phyloP scores from a whole-genome alignment of 148 eudicot genomes.

The Bassia scoparia region DNA sequence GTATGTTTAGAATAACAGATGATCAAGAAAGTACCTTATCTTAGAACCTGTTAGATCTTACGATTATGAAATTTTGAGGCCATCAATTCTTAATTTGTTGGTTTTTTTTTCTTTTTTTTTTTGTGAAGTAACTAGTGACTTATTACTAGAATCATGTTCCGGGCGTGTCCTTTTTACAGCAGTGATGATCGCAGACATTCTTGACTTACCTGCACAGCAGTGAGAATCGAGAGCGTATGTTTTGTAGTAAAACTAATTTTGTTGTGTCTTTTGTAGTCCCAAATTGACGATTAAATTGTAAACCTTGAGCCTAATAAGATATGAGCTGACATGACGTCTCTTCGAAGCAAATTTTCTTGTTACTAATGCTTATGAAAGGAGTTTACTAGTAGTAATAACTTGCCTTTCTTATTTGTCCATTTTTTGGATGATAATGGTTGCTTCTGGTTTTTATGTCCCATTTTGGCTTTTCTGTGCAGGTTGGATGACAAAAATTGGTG shows the following conservation, averaged over 20 bases:
- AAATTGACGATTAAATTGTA: neutral
- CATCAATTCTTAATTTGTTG: no score
- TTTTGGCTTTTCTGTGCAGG: conserved; percentile 38
- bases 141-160: neutral
- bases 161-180: neutral
- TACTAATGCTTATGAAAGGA: neutral
- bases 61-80: no score
- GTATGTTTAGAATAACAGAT: neutral
- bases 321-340: neutral
- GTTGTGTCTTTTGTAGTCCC: neutral
- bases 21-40: no score
- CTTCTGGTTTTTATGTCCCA: conserved; percentile 3
- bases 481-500: conserved; percentile 60
- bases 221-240: neutral
- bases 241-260: neutral
- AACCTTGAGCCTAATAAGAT: neutral
- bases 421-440: neutral
- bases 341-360: neutral
- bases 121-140: no score
- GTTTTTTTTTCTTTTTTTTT: no score
- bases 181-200: neutral
- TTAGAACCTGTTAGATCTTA: no score
- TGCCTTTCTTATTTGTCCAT: neutral
- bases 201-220: neutral
- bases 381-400: neutral